Evolutionary conservation across 306 rosid species (phyloP).

Genomic region (Prinsepia uniflora): DNA sequence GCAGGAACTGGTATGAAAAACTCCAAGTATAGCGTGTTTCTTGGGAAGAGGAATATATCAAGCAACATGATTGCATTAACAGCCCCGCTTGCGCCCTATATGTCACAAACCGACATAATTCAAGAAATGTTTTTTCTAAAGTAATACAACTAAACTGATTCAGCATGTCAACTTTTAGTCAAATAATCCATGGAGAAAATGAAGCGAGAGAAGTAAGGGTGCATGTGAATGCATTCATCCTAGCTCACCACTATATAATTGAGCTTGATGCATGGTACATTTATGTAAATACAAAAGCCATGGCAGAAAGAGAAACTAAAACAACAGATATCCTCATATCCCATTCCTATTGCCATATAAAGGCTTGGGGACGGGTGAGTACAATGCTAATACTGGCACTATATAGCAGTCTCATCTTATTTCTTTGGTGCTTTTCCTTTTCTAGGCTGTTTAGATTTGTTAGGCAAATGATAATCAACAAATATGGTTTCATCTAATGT

Average conservation of each 20-base stretch:
- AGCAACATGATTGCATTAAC: constrained; percentile 80
- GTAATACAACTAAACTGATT: background rate
- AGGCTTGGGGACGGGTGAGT: background rate
- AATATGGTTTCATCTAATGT: background rate
- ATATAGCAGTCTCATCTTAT: background rate
- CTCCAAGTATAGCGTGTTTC: constrained; percentile 47
- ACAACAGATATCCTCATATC: background rate
- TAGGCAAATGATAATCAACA: background rate
- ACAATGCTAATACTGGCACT: background rate
- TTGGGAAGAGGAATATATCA: constrained; percentile 78
- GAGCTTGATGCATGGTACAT: background rate
- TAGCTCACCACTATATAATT: background rate
- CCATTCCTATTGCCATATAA: background rate
- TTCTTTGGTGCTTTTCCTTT: background rate
- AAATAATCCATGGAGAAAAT: constrained; percentile 1
- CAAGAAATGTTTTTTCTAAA: constrained; percentile 2
- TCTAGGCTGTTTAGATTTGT: background rate
- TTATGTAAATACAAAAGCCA: no score
- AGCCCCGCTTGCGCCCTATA: constrained; percentile 90
- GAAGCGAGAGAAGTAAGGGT: background rate
- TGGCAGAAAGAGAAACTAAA: background rate
- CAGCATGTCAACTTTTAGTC: background rate
- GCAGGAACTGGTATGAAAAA: constrained; percentile 86
- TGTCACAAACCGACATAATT: constrained; percentile 28
- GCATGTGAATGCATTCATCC: no score